Evolutionary conservation across 1,284 basidiomycete genomes (phyloP).

Genomic region (Ganoderma lucidum): DNA sequence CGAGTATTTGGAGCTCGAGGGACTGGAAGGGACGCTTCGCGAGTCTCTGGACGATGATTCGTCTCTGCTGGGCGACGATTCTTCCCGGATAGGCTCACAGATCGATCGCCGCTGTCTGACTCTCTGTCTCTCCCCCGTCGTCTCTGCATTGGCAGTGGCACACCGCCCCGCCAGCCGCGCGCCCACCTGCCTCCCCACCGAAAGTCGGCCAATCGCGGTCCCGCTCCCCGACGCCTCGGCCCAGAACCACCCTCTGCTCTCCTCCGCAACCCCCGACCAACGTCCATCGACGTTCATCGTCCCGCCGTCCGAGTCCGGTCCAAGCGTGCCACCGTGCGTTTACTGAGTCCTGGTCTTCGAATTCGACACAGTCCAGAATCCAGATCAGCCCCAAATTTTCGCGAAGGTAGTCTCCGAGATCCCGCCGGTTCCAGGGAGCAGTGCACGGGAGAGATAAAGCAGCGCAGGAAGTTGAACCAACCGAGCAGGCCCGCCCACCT

Average conservation of each 20-base stretch:
- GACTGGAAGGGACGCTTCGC: conserved; percentile 27
- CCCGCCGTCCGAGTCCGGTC: background rate
- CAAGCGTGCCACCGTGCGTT: background rate
- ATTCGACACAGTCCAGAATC: conserved; percentile 15
- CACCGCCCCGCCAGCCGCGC: conserved; percentile 10
- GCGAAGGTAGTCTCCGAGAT: conserved; percentile 25
- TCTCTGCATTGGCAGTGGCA: conserved; percentile 2
- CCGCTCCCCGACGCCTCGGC: conserved; percentile 25
- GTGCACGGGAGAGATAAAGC: conserved; percentile 6
- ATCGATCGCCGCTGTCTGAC: conserved; percentile 45
- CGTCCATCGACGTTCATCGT: conserved; percentile 46
- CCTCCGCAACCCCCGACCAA: conserved; percentile 39
- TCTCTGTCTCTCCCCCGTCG: conserved; percentile 5
- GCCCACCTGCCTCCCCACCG: conserved; percentile 27
- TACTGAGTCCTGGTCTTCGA: conserved; percentile 1
- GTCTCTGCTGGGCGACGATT: conserved; percentile 37
- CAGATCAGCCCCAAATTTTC: conserved; percentile 14
- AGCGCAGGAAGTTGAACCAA: conserved; percentile 15
- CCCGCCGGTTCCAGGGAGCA: conserved; percentile 22
- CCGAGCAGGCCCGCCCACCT: conserved; percentile 23
- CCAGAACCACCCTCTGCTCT: conserved; percentile 27
- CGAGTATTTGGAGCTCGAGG: conserved; percentile 3
- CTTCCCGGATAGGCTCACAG: conserved; percentile 62
- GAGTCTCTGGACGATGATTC: conserved; percentile 23
- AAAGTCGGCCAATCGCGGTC: conserved; percentile 38